Evolutionary conservation across 768 basidiomycete genomes (phyloP), one percentile per base, ranked within the genome.

Genomic region (Leucocoprinus sp.): DNA sequence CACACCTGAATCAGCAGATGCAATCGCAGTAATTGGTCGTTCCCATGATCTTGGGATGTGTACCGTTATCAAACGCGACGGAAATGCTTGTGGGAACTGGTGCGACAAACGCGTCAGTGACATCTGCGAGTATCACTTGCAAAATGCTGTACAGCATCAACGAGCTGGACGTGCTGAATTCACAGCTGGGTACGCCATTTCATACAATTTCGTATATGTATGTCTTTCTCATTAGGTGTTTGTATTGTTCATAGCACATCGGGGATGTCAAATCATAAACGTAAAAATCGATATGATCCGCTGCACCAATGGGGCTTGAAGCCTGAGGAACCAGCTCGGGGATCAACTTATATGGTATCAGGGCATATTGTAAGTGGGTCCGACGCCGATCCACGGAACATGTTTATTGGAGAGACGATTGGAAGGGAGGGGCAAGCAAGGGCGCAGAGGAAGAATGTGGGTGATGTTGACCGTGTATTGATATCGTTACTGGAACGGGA

Each of bases 81-180:
- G 92, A 1, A 82, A 83, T 41, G 55, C 70, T 1, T 98, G 96
- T 54, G 80, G 80, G 7, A 75, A 80, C 43, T 98, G 95, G 95
- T 89, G 82, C 40, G 95, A 99, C 64, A 90, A 83, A 52, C 82
- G 92, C 22, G 74, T 86, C 55, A 74, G 79, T 59, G 83, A 87
- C 15, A 82, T 87, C 2, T 99, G 96, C 62, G 93, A 97, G 34
- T 99, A 78, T 63, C 96, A 99, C 64, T 61, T 97, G 31, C 82
- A 90, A 50, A 72, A 74, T 18, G 88, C 93, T 0, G 78, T 98
- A 3, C 73, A 89, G 61, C 67, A 79, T 17, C 70, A 75, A 12
- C 72, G 92, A 7, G 82, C 85, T 0, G 76, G 75, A 0, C 74
- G 95, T 37, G 75, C 95, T 1, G 96, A 99, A 63, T 96, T 97